Base-by-base conservation (phyloP, 192 early-diverging fungal genomes). In the Backusella psychrophila region DNA sequence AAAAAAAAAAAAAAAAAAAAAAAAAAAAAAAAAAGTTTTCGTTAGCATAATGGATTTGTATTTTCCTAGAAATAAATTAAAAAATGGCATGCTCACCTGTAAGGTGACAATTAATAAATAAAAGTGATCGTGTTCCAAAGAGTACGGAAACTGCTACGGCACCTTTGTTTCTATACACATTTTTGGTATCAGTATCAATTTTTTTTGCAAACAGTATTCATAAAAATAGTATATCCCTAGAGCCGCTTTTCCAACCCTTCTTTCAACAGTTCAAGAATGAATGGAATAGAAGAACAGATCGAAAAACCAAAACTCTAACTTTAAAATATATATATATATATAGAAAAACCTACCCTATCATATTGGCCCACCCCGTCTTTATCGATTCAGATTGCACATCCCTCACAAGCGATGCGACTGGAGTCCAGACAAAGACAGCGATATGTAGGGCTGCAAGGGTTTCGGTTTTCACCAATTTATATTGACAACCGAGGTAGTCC, bases 371-470 rank as follows among this genome's bases (percentile, higher is more conserved):
- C 5, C 79, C 79, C 2, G 79, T 80, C 38, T 80, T 80, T 38
- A 80, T 73, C 7, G 66, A 69, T 44, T 76, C 79, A 14, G 34
- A 42, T 12, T 80, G 67, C 3, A 75, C 53, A 15, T 82, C 78
- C 26, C 71, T 87, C 33, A 87, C 81, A 15, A 78, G 76, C 29
- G 77, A 49, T 7, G 69, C 78, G 0, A 87, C 79, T 1, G 85
- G 85, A 17, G 70, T 71, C 85, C 85, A 87, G 9, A 83, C 78
- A 76, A 87, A 87, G 0, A 87, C 81, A 1, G 85, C 85, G 4
- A 85, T 72, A 81, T 88, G 87, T 15, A 88, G 65, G 0, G 85
- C 87, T 0, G 87, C 85, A 74, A 88, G 78, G 23, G 87, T 88
- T 66, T 88, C 87, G 6, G 84, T 83, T 35, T 83, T 78, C 36